Base-by-base conservation (phyloP, 805 yeast species). In the Geotrichum ghanense region DNA sequence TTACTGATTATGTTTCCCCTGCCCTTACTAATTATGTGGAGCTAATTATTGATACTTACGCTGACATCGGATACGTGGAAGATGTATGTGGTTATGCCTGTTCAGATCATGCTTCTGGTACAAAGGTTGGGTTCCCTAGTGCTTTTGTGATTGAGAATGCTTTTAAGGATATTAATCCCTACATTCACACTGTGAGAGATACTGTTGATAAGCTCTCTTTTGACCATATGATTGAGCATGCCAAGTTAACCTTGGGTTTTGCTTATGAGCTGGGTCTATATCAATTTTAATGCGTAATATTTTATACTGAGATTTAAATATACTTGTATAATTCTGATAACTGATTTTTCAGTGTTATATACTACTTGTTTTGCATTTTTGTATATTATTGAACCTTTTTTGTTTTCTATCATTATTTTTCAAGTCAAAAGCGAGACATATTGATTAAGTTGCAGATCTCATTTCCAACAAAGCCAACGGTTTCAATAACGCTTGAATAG, bases 71-170 rank as follows among this genome's bases (percentile, higher is more conserved):
- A 2, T 82, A 75, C 57, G 76, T 72, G 34, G 92, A 83, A 56
- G 82, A 95, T 10, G 54, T 68, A 48, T 90, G 97, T 66, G 95
- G 95, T 1, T 87, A 88, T 58, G 92, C 95, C 0, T 89, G 97
- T 64, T 82, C 95, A 16, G 97, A 90, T 66, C 96, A 88, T 63
- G 82, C 92, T 3, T 79, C 94, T 43, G 95, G 95, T 0, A 63
- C 78, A 45, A 79, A 82, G 59, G 76, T 75, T 56, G 97, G 97
- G 0, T 87, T 71, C 64, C 97, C 97, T 3, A 74, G 87, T 7
- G 76, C 87, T 25, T 84, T 87, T 63, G 83, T 86, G 42, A 76
- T 83, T 52, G 98, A 92, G 63, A 73, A 86, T 41, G 81, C 74
- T 48, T 73, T 86, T 62, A 72, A 75, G 47, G 70, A 71, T 51